Conservation (phyloP, 1,284 basidiomycete genomes). For the Papiliotrema terrestris region DNA sequence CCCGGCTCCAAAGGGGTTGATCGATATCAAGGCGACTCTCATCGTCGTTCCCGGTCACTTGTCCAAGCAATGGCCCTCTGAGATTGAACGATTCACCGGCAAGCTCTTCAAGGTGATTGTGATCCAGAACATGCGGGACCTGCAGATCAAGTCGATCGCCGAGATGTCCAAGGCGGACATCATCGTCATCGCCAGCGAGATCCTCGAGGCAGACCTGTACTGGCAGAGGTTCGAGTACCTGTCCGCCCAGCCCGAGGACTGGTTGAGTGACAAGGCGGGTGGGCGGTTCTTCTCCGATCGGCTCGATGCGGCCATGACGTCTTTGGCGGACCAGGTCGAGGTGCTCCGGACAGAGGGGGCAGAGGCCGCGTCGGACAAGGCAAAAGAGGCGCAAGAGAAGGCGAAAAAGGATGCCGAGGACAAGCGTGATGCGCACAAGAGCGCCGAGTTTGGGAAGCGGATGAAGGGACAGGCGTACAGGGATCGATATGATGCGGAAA, state of each 20-base stretch:
- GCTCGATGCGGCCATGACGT: constrained; percentile 60
- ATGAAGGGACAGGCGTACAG: constrained; percentile 44
- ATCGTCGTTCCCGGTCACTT: constrained; percentile 87
- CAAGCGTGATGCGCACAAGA: constrained; percentile 37
- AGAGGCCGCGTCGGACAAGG: constrained; percentile 58
- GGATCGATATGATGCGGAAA: constrained; percentile 32
- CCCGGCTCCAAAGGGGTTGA: constrained; percentile 51
- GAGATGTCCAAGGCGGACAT: constrained; percentile 78
- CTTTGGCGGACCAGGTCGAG: constrained; percentile 64
- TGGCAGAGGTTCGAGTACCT: constrained; percentile 55
- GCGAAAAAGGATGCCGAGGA: constrained; percentile 30
- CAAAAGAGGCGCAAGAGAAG: constrained; percentile 55
- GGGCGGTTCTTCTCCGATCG: constrained; percentile 85
- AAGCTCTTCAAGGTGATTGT: constrained; percentile 57
- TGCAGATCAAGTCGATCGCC: constrained; percentile 73
- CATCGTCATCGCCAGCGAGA: constrained; percentile 77
- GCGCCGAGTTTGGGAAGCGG: constrained; percentile 41
- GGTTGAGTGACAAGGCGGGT: constrained; percentile 52
- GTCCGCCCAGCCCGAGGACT: constrained; percentile 53
- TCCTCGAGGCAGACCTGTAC: constrained; percentile 75
- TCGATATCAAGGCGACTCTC: constrained; percentile 71
- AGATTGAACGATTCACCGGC: constrained; percentile 71
- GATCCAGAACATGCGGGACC: constrained; percentile 66
- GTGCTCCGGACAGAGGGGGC: constrained; percentile 59
- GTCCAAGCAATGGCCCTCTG: constrained; percentile 82